A percentile compares a stretch with the other conserved stretches of the same genome.
These are phyloP conservation scores for Balakata baccata DNA, from an alignment of 345 rosid genomes.

Conservation along the genomic window DNA sequence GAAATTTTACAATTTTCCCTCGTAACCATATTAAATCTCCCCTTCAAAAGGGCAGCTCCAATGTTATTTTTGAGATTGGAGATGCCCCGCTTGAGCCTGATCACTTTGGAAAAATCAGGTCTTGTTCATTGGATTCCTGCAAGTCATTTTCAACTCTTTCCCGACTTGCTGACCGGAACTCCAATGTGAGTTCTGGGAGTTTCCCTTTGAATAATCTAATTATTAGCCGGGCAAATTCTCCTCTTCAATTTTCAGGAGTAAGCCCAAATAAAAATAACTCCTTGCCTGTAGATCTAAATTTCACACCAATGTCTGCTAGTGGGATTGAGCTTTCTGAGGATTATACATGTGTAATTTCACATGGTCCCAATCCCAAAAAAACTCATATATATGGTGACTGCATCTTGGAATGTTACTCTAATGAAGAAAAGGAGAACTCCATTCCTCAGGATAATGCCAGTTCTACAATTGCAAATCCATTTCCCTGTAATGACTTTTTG, in stretches of 20 bases:
- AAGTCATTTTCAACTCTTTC: constrained; percentile 32
- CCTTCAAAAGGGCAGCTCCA: constrained; percentile 43
- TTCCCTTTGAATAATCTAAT: constrained; percentile 19
- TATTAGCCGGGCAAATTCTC: constrained; percentile 18
- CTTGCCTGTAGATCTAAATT: constrained; percentile 16
- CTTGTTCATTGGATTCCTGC: constrained; percentile 47
- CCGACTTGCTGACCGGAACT: constrained; percentile 19
- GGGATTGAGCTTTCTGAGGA: constrained; percentile 90
- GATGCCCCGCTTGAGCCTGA: constrained; percentile 39
- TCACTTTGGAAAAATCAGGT: constrained; percentile 38
- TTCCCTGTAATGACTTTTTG: constrained; percentile 48
- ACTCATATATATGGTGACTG: constrained; percentile 80
- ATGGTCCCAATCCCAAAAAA: constrained; percentile 76
- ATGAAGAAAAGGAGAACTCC: constrained; percentile 25
- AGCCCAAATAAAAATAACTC: constrained; percentile 14
- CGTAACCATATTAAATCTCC: constrained; percentile 33
- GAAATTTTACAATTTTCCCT: constrained; percentile 41
- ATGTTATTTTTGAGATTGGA: constrained; percentile 67
- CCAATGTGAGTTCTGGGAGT: constrained; percentile 21
- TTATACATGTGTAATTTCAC: constrained; percentile 77
- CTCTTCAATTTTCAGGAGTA: constrained; percentile 30
- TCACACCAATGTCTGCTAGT: constrained; percentile 33
- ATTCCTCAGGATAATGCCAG: constrained; percentile 13
- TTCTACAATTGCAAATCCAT: constrained; percentile 15
- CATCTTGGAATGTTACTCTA: constrained; percentile 55